phyloP scores from a whole-genome alignment of 179 eudicot genomes.

The Beta lomatogona region DNA sequence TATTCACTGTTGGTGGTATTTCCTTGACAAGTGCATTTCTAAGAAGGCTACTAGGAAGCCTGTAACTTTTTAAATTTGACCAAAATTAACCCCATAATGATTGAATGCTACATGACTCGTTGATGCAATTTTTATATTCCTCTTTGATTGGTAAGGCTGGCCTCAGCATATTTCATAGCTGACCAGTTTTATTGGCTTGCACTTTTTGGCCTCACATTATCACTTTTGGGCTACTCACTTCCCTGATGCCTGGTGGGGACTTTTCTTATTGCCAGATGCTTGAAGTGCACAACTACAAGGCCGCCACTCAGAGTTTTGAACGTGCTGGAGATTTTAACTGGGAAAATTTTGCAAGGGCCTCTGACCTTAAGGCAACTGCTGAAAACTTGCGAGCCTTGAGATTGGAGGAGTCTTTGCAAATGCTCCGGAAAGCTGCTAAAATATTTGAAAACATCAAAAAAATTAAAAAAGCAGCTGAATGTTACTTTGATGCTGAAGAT shows the following conservation, averaged over 20 bases:
- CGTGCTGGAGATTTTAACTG: slow-evolving; percentile 55
- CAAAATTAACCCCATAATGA: no score
- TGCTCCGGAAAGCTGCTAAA: slow-evolving; percentile 56
- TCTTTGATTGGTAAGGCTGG: no score
- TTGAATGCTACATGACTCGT: no score
- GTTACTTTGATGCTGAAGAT: slow-evolving; percentile 55
- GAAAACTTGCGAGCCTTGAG: slow-evolving; percentile 33
- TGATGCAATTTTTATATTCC: no score
- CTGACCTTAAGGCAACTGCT: slow-evolving; percentile 44
- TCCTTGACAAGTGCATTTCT: no score
- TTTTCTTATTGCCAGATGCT: slow-evolving; percentile 42
- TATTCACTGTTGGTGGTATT: no score
- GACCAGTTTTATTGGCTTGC: not conserved
- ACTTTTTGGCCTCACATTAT: not conserved
- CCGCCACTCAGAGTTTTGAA: slow-evolving; percentile 70
- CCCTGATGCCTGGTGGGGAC: not conserved
- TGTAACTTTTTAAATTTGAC: no score
- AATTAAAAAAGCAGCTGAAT: slow-evolving; percentile 52
- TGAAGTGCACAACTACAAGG: slow-evolving; percentile 55
- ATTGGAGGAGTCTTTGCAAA: slow-evolving; percentile 29
- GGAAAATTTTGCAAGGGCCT: slow-evolving; percentile 57
- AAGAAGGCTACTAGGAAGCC: no score
- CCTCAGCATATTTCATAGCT: no score
- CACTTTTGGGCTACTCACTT: not conserved
- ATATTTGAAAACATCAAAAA: slow-evolving; percentile 56